A percentile compares a stretch with the other conserved stretches of the same genome.
Conservation (phyloP, 1,139 yeast species). For the Magnusiomyces fungicola region DNA sequence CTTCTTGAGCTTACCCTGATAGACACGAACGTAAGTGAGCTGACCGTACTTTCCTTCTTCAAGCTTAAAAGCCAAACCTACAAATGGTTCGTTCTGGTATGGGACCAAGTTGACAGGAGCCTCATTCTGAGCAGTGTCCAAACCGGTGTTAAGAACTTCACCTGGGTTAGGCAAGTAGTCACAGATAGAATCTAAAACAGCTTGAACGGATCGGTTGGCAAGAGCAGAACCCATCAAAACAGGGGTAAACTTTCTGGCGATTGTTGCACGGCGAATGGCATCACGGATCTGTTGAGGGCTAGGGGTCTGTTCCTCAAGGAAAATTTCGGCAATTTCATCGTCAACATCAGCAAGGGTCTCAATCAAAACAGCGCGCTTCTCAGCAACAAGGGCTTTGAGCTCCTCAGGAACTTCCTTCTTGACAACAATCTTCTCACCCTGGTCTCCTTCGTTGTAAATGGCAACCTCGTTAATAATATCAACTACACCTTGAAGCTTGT, state of each 20-base stretch:
- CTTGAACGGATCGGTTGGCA: conserved; percentile 92
- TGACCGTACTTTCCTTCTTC: conserved; percentile 99
- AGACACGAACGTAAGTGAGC: conserved; percentile 90
- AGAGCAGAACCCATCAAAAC: conserved; percentile 97
- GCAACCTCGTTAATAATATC: conserved; percentile 86
- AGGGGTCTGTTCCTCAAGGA: conserved; percentile 85
- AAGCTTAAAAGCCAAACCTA: conserved; percentile 93
- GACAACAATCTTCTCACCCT: conserved; percentile 68
- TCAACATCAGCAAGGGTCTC: conserved; percentile 97
- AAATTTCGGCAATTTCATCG: conserved; percentile 92
- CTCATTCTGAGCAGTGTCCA: conserved; percentile 67
- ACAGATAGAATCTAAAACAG: conserved; percentile 91
- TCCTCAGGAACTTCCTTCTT: conserved; percentile 63
- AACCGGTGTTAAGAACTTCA: conserved; percentile 82
- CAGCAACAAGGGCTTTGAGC: conserved; percentile 66
- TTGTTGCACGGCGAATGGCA: conserved; percentile 94
- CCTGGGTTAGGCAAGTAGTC: conserved; percentile 94
- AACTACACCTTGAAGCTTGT: conserved; percentile 76
- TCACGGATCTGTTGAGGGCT: conserved; percentile 69
- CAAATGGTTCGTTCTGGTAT: conserved; percentile 69
- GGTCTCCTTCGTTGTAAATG: conserved; percentile 82
- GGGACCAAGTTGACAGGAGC: conserved; percentile 70
- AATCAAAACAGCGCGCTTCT: conserved; percentile 72
- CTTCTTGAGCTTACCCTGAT: conserved; percentile 90
- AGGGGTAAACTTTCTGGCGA: conserved; percentile 95